These are phyloP conservation scores for Beta macrorhiza DNA, from an alignment of 179 eudicot species.

Conservation along the genomic window DNA sequence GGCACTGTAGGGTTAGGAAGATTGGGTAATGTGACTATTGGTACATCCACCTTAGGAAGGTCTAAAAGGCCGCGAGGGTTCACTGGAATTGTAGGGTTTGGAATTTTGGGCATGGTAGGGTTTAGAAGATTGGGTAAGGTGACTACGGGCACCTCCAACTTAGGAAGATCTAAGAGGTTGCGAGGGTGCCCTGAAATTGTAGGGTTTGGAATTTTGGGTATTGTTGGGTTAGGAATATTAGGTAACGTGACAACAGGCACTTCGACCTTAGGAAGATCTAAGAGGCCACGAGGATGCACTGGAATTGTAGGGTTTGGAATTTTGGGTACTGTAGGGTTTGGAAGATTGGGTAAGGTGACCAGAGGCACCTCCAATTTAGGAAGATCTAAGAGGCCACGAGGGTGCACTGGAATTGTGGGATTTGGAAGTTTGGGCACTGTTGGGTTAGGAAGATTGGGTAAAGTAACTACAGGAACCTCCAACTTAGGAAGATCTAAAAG, in stretches of 20 bases:
- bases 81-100: not conserved
- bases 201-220: constrained; percentile 20
- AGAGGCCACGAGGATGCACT: too few species aligned
- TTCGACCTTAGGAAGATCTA: not conserved
- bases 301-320: not conserved
- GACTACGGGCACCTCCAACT: too few species aligned
- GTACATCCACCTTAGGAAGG: not conserved
- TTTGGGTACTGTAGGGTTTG: not conserved
- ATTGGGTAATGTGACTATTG: not conserved
- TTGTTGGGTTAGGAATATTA: not conserved
- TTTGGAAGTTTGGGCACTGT: constrained; percentile 16
- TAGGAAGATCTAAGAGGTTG: too few species aligned
- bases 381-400: constrained; percentile 19
- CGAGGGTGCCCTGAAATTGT: not conserved
- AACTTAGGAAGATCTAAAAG: constrained; percentile 27
- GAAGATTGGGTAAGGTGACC: constrained; percentile 3
- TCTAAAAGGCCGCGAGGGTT: not conserved
- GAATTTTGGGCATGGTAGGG: not conserved
- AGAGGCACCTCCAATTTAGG: constrained; percentile 26
- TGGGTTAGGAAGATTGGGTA: not conserved
- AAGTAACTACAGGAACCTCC: too few species aligned
- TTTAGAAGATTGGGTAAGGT: too few species aligned
- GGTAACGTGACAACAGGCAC: not conserved
- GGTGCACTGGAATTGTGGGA: not conserved
- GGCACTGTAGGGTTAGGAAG: not conserved